Base-by-base conservation (phyloP, 108 stramenopile genomes). In the Cyclotella sp. region DNA sequence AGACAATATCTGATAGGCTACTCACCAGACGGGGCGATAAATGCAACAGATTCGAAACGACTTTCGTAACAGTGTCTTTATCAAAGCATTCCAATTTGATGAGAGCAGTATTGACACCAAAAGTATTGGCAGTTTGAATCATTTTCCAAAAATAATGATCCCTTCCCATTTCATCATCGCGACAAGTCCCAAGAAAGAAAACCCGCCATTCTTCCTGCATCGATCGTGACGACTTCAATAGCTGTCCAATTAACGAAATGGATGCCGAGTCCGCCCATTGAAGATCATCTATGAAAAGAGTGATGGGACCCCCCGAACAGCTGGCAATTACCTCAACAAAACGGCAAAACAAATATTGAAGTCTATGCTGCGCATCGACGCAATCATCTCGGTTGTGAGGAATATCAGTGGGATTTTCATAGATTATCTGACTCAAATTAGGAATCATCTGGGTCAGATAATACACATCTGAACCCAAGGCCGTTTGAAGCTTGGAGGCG, bases 201-300 rank as follows among this genome's bases (percentile, higher is more conserved):
- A 42, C 34, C 2, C 34, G 34, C 34, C 4, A 34, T 34, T 34
- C 34, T 34, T 34, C 15, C 29, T 16, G 16, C 19, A 27, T 49
- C 27, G 24, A 26, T 6, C 26, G 19, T 26, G 29, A 8, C 16
- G 49, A 7, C 34, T 57, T 15, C 68, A 77, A 21, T 22, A 77
- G 15, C 54, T 52, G 74, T 16, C 40, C 27, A 3, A 72, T 60
- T 27, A 72, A 27, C 4, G 71, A 39, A 30, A 61, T 30, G 22
- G 71, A 62, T 30, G 60, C 60, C 5, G 13, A 27, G 29, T 77
- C 76, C 9, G 70, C 58, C 76, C 76, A 77, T 60, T 77, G 76
- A 16, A 70, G 30, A 61, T 77, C 70, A 41, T 77, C 76, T 10
- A 77, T n/a, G 44, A 77, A 77, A 4, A 75, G 54, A 18, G 46